Conservation (phyloP, 345 rosid genomes). For the Citrus australasica region DNA sequence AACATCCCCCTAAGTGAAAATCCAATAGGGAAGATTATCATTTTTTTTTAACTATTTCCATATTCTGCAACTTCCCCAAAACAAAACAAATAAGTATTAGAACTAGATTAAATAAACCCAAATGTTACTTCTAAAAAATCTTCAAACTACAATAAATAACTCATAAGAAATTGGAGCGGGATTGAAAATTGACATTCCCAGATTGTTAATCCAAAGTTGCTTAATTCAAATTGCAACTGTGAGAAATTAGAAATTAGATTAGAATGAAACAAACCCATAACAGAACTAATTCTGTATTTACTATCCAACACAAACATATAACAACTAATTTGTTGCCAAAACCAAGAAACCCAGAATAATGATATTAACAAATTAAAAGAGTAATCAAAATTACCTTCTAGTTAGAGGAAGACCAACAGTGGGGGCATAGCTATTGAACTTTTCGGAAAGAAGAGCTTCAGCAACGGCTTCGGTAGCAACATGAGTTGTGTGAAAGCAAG, state of each 20-base stretch:
- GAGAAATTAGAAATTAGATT: neutral
- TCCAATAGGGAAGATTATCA: neutral
- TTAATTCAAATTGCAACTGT: neutral
- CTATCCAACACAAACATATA: neutral
- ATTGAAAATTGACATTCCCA: neutral
- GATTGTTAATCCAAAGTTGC: neutral
- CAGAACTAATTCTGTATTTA: neutral
- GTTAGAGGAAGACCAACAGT: constrained; percentile 87
- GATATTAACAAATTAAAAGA: neutral
- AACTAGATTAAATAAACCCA: neutral
- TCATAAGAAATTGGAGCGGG: neutral
- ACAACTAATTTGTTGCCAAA: neutral
- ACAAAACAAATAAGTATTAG: neutral
- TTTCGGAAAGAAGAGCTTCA: constrained; percentile 65
- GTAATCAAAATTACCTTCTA: constrained; percentile 49
- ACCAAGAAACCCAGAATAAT: neutral
- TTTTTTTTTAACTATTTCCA: neutral
- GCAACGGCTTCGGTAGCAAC: constrained; percentile 60
- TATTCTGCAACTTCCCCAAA: neutral
- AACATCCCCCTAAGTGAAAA: neutral
- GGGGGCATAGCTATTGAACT: constrained; percentile 92
- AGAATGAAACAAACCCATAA: neutral
- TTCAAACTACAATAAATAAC: neutral
- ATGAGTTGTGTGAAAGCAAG: constrained; percentile 71
- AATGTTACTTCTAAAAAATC: neutral